Evolutionary conservation across 2,329 filamentous ascomycete species (phyloP), one percentile per base, ranked within the genome.

Genomic region (Penicillium sp.): DNA sequence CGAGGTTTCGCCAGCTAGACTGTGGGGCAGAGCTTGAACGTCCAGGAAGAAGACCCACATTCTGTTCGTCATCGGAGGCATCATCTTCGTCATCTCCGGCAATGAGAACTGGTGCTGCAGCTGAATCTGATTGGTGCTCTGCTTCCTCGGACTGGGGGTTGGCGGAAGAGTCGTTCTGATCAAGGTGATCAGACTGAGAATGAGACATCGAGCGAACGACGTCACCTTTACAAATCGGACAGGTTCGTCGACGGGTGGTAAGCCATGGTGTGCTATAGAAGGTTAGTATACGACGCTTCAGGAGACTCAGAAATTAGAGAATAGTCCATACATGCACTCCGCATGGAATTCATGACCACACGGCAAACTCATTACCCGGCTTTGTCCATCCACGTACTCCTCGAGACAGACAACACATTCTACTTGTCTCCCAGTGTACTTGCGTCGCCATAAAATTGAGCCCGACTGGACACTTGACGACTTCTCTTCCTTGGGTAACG

Each of bases 271-370:
- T 98, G 73, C 93, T 97, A 65, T 28, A 37, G 40, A 25, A 38
- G 30, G 25, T 68, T 63, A 72, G 71, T 70, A 60, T 65, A 66
- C 8, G 19, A 22, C 11, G 10, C 46, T 10, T 11, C 10, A 43
- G 7, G 7, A 19, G n/a, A 40, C 56, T 6, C 45, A 25, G 25
- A 28, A 37, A 33, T 19, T 0, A 13, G 5, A 53, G 28, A 46
- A 22, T 51, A 6, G 38, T 30, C 90, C 93, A 89, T 80, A 96
- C 93, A 99, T 98, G 93, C 95, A 99, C 74, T 96, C 93, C 30
- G 84, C 94, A 76, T 99, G 95, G 77, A 98, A 99, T 73, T 99
- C 95, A 75, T 99, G 95, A 38, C 95, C 95, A 78, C 95, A 99
- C 8, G 95, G 95, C 61, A 99, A 80, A 73, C 93, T 96, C 95